These are phyloP conservation scores for Yamadazyma friedrichii DNA, from an alignment of 1,139 yeast genomes.

Conservation along the genomic window DNA sequence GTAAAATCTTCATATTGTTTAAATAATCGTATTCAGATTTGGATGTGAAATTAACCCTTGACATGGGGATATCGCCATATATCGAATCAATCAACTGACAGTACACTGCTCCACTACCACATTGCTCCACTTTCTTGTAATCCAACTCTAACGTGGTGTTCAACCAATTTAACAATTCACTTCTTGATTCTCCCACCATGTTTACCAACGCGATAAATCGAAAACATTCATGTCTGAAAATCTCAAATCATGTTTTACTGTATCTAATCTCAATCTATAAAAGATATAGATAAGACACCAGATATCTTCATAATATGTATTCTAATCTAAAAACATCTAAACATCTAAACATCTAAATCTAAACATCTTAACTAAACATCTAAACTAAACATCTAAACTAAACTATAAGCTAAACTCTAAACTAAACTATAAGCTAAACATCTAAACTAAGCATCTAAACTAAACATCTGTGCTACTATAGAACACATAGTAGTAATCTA, in stretches of 20 bases:
- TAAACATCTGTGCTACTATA: too few relatives aligned
- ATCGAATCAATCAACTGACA: constrained; percentile 90
- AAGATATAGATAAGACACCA: too few relatives aligned
- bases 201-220: background rate
- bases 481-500: too few relatives aligned
- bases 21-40: constrained; percentile 72
- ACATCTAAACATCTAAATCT: too few relatives aligned
- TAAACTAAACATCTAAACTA: too few relatives aligned
- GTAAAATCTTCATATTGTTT: constrained; percentile 81
- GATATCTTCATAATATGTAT: too few relatives aligned
- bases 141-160: constrained; percentile 65
- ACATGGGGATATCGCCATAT: constrained; percentile 77
- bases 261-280: background rate
- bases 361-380: too few relatives aligned
- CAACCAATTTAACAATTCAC: constrained; percentile 83
- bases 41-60: constrained; percentile 66
- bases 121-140: constrained; percentile 81
- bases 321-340: too few relatives aligned
- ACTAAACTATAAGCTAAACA: too few relatives aligned
- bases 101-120: constrained; percentile 94
- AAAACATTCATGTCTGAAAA: background rate
- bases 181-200: constrained; percentile 64
- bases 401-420: too few relatives aligned
- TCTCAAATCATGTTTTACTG: too few relatives aligned
- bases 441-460: background rate